Evolutionary conservation across 495 filamentous ascomycete genomes (phyloP), one percentile per base, ranked within the genome.

Genomic region (Aspergillus asperescens): DNA sequence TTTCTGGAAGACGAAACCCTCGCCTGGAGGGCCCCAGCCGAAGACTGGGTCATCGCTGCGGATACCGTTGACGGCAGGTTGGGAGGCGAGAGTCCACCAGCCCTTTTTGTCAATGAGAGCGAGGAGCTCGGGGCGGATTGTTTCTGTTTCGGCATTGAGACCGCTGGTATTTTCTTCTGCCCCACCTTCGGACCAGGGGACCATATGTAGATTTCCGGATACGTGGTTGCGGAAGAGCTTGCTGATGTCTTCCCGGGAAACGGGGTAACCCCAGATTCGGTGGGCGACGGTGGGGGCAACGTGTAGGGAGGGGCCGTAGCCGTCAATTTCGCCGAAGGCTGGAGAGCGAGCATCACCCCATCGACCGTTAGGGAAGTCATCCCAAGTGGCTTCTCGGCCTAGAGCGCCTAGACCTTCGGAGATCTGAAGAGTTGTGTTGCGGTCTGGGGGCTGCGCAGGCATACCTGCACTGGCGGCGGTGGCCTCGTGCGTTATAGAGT

Each of bases 1-100:
- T 69, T 98, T 98, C 61, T 98, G 93, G 75, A 96, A 98, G 44
- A 97, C 89, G 66, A 94, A 97, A 2, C 93, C 93, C 31, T 75
- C 70, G 56, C 90, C 83, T 34, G 80, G 81, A 0, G 93, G 93
- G 10, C 93, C 93, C 93, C 93, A 98, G 50, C 93, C 93, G 65
- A 95, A 95, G 47, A 87, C 76, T n/a, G 76, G 67, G 66, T 98
- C 81, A 48, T 79, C 78, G 52, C 84, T 89, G 31, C 77, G 79
- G 5, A 90, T 68, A 27, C 89, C 89, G 61, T 96, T 92, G 20
- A 96, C 89, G 27, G 93, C 90, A 20, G 93, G 93, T 62, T 98
- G 93, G n/a, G 88, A 93, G 19, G 93, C 93, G 10, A 98, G 81
- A 4, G 89, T 95, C 94, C 91, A 96, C 88, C 75, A 95, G 42